Conservation (phyloP, 371 early-diverging fungal species). For the Umbelopsis sp. region DNA sequence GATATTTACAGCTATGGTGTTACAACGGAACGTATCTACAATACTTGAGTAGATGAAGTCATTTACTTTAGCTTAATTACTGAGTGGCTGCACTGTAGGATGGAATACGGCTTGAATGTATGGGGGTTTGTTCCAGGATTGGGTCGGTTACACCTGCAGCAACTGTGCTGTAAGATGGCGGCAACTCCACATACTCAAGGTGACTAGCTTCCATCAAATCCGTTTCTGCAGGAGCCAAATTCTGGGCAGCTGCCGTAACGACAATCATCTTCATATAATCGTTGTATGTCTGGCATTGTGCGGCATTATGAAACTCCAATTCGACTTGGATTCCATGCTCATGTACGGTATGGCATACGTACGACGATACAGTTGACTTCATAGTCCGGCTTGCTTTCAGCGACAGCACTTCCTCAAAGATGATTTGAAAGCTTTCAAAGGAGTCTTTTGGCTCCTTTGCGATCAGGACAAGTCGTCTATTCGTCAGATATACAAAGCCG, state of each 20-base stretch:
- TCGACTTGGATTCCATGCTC: conserved; percentile 11
- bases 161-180: not conserved
- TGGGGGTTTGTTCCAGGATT: not conserved
- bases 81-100: not conserved
- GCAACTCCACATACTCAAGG: not conserved
- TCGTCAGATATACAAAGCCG: conserved; percentile 23
- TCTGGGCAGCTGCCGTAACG: conserved; percentile 15
- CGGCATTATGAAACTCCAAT: conserved; percentile 5
- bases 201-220: not conserved
- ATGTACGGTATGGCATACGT: not conserved
- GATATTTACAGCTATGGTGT: not conserved
- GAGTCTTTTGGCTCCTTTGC: conserved; percentile 13
- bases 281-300: conserved; percentile 21
- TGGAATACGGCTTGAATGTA: not conserved
- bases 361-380: not conserved
- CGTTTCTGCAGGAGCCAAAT: not conserved
- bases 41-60: not conserved
- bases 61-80: not conserved
- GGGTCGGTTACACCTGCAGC: not conserved
- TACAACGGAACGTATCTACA: not conserved
- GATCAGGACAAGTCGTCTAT: conserved; percentile 20
- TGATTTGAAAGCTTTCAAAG: conserved; percentile 21
- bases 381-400: conserved; percentile 19
- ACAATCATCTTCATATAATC: conserved; percentile 25
- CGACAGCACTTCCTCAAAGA: conserved; percentile 19